Evolutionary conservation across 2,329 filamentous ascomycete genomes (phyloP).

Genomic region (Magnaporthiopsis rhizophila): DNA sequence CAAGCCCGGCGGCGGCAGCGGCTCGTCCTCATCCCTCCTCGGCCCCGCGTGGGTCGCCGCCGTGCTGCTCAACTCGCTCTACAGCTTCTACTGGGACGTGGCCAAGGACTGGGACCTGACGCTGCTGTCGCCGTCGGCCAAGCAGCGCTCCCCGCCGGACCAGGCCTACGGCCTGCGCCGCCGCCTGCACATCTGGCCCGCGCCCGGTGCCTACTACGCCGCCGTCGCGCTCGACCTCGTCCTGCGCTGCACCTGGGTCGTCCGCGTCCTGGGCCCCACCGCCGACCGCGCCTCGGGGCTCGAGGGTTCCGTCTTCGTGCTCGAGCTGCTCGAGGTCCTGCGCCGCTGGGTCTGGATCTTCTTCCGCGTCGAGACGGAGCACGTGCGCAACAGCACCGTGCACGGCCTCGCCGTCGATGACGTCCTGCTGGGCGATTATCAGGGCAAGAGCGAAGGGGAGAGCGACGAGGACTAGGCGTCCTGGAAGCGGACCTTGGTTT

Average conservation of each 20-base stretch:
- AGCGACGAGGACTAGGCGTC: conserved; percentile 20
- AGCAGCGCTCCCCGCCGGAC: conserved; percentile 50
- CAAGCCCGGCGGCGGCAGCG: conserved; percentile 18
- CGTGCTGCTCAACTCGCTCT: conserved; percentile 75
- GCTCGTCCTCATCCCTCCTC: conserved; percentile 24
- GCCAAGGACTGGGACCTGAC: conserved; percentile 94
- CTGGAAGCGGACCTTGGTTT: neutral
- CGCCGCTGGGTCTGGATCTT: conserved; percentile 97
- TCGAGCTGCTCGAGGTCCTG: conserved; percentile 80
- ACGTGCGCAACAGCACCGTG: conserved; percentile 52
- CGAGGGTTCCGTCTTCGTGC: conserved; percentile 79
- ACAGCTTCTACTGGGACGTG: conserved; percentile 99
- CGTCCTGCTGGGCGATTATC: conserved; percentile 66
- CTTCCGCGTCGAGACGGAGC: conserved; percentile 90
- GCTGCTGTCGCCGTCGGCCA: conserved; percentile 51
- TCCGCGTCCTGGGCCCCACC: conserved; percentile 72
- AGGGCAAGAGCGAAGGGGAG: conserved; percentile 47
- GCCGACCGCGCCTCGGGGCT: conserved; percentile 79
- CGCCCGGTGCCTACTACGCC: conserved; percentile 69
- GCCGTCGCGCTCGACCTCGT: conserved; percentile 73
- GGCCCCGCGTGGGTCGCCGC: conserved; percentile 61
- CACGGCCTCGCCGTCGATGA: conserved; percentile 55
- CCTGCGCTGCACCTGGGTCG: conserved; percentile 82
- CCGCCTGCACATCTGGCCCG: conserved; percentile 59
- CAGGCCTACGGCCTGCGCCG: conserved; percentile 73